A percentile compares a stretch with the other conserved stretches of the same genome.
Evolutionary conservation across 768 basidiomycete species (phyloP).

Genomic region (Dacryopinax primogenitus): DNA sequence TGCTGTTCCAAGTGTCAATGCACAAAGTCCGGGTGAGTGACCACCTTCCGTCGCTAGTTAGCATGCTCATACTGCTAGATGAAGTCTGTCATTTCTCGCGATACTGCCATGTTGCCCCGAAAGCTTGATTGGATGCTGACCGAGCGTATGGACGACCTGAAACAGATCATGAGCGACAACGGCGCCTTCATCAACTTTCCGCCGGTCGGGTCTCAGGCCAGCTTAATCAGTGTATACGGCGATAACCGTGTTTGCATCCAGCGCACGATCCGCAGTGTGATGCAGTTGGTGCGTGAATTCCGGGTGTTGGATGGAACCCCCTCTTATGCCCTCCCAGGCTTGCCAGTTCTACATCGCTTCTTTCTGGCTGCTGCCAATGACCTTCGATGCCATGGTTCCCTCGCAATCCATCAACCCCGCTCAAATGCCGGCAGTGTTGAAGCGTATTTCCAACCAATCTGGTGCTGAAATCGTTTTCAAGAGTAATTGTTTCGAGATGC

Average conservation of each 20-base stretch:
- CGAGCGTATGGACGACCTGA: conserved; percentile 89
- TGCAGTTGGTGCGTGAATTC: conserved; percentile 65
- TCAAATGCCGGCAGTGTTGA: conserved; percentile 71
- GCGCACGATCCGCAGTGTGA: conserved; percentile 82
- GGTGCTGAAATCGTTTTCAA: conserved; percentile 95
- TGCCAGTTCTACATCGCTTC: conserved; percentile 95
- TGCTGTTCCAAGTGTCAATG: conserved; percentile 77
- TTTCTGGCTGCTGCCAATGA: conserved; percentile 87
- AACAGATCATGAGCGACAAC: conserved; percentile 87
- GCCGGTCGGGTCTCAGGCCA: conserved; percentile 80
- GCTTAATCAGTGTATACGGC: conserved; percentile 84
- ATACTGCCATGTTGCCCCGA: conserved; percentile 86
- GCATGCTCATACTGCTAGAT: neutral
- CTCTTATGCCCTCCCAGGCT: conserved; percentile 40
- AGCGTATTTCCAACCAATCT: conserved; percentile 72
- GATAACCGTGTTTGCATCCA: conserved; percentile 91
- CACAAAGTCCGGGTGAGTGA: conserved; percentile 50
- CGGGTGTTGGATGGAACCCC: neutral
- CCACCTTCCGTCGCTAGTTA: neutral
- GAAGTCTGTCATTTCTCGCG: conserved; percentile 64
- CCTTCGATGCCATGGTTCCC: conserved; percentile 84
- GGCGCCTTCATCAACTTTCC: conserved; percentile 93
- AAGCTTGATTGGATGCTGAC: conserved; percentile 98
- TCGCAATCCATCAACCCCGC: conserved; percentile 58
- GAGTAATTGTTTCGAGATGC: conserved; percentile 94